phyloP scores from a whole-genome alignment of 257 asterid genomes.

The Solanum gracilifrons region DNA sequence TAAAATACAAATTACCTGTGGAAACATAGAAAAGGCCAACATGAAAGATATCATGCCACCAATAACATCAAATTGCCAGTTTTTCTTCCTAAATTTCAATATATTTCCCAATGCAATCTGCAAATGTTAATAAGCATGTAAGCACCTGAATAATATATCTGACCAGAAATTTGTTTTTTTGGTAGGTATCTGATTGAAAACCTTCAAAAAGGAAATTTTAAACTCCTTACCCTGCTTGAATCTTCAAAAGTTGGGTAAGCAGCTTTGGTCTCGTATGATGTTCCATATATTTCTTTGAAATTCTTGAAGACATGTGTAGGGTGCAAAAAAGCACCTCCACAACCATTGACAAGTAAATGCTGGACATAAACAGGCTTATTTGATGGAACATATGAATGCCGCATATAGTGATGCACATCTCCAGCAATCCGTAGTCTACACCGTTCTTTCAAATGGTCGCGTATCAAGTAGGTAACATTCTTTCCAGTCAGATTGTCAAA shows the following conservation, averaged over 20 bases:
- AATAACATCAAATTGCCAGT: constrained; percentile 95
- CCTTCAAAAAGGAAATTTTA: not conserved
- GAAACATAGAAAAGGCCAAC: constrained; percentile 91
- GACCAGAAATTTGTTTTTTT: not conserved
- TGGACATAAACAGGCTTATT: constrained; percentile 78
- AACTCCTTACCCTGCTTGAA: constrained; percentile 74
- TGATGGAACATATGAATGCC: constrained; percentile 70
- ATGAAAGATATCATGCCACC: constrained; percentile 89
- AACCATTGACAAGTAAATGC: constrained; percentile 92
- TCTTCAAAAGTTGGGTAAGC: constrained; percentile 93
- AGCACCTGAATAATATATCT: not conserved
- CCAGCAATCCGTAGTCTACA: constrained; percentile 93
- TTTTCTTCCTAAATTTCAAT: constrained; percentile 94
- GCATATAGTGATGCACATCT: constrained; percentile 98
- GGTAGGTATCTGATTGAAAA: not conserved
- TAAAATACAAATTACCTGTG: constrained; percentile 45
- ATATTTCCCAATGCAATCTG: constrained; percentile 99
- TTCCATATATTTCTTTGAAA: constrained; percentile 45
- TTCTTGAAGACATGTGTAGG: constrained; percentile 91
- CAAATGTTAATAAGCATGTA: constrained; percentile 1
- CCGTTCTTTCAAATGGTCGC: constrained; percentile 75
- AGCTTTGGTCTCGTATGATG: constrained; percentile 75
- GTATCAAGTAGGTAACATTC: constrained; percentile 63
- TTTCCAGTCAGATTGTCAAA: constrained; percentile 72
- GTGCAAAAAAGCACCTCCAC: constrained; percentile 98